Evolutionary conservation across 2,329 filamentous ascomycete species (phyloP).

Genomic region (Arthrobotrys sphaeroides): DNA sequence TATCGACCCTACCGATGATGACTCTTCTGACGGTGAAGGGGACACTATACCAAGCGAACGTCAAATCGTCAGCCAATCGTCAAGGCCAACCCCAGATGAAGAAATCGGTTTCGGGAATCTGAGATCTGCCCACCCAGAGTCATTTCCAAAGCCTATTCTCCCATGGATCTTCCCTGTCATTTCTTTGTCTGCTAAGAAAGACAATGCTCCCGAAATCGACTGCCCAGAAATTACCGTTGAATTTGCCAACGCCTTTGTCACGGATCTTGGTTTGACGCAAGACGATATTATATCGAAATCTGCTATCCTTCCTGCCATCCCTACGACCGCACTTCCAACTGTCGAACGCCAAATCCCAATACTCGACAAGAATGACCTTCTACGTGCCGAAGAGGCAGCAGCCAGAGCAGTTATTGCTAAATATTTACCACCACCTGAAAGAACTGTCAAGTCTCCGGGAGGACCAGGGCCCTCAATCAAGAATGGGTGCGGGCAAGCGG

Average conservation of each 20-base stretch:
- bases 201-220: neutral
- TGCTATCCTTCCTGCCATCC: neutral
- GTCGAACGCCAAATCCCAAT: neutral
- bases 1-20: neutral
- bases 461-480: neutral
- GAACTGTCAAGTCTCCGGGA: neutral
- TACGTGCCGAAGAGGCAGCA: neutral
- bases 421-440: neutral
- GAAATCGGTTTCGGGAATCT: neutral
- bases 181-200: neutral
- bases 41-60: neutral
- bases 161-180: neutral
- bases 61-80: neutral
- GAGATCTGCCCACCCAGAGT: no score
- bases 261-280: neutral
- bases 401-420: neutral
- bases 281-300: neutral
- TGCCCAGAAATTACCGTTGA: neutral
- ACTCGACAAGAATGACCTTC: constrained; percentile 4
- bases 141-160: neutral
- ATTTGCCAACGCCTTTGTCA: constrained; percentile 5
- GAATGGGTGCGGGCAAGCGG: neutral
- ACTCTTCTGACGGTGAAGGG: neutral
- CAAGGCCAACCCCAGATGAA: neutral
- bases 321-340: neutral